These are phyloP conservation scores for Fusarium chlamydosporum DNA, from an alignment of 2,329 filamentous ascomycete genomes.

Conservation along the genomic window DNA sequence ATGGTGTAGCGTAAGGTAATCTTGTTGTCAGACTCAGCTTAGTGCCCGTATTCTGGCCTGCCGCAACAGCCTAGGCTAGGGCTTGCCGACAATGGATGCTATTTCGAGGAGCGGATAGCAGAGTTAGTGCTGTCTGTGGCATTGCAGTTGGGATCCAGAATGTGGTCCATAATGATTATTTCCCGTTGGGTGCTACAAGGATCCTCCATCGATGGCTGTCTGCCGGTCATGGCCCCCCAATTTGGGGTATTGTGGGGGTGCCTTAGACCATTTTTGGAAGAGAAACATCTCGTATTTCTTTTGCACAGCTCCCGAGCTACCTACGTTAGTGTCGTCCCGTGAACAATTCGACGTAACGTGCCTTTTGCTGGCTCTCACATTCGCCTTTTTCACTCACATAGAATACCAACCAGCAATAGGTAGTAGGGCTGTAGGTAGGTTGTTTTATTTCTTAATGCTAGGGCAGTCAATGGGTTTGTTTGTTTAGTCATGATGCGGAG, in stretches of 20 bases:
- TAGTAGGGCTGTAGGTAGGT: neutral
- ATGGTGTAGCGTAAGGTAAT: neutral
- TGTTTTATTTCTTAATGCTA: neutral
- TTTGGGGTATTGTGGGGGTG: conserved; percentile 43
- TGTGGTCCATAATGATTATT: conserved; percentile 35
- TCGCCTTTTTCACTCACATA: neutral
- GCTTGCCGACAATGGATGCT: conserved; percentile 32
- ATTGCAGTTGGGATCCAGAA: conserved; percentile 24
- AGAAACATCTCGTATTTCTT: conserved; percentile 46
- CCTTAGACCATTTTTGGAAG: conserved; percentile 25
- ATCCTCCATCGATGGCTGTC: conserved; percentile 2
- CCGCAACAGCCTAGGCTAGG: conserved; percentile 31
- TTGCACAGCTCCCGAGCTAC: conserved; percentile 24
- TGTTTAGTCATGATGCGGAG: conserved; percentile 15
- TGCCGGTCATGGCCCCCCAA: conserved; percentile 27
- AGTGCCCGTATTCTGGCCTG: conserved; percentile 9
- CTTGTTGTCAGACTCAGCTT: conserved; percentile 12
- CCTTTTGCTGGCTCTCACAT: conserved; percentile 16
- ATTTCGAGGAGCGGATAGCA: conserved; percentile 39
- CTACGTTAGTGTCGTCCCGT: conserved; percentile 28
- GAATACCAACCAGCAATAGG: neutral
- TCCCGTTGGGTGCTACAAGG: conserved; percentile 14
- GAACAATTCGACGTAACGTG: conserved; percentile 35
- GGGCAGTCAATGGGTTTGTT: neutral
- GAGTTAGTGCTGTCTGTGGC: conserved; percentile 6